Base-by-base conservation (phyloP, 306 rosid species). In the Quercus wislizeni region DNA sequence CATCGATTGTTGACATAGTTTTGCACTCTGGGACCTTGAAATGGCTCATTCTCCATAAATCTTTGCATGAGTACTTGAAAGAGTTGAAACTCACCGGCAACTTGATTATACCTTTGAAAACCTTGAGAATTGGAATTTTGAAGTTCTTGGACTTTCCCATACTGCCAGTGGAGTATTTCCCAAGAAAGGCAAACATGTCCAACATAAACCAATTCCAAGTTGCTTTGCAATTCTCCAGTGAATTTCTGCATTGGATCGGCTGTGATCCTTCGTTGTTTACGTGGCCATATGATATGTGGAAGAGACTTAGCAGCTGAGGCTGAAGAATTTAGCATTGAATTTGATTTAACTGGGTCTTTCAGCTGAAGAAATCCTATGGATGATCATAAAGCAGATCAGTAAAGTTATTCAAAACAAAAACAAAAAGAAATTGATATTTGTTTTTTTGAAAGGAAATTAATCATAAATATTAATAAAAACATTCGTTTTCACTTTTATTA, bases 181-280 rank as follows among this genome's bases (percentile, higher is more conserved):
- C 99, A 96, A 3, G 99, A 93, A 63, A 96, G 99, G 61, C 99
- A 96, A 86, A 87, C 57, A 55, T 96, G 99, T 2, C 98, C 99
- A 14, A 96, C 97, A 81, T 96, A 96, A 6, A 93, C 96, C 80
- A 88, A 79, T 83, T 96, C 99, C 78, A 96, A 80, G 65, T 96
- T 97, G 78, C 87, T 81, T 21, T 90, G 83, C 57, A 93, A 75
- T 78, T 91, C 97, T 79, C 84, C 82, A 20, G 87, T 86, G 76
- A 89, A 73, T 73, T 88, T 89, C 35, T 73, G 52, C 68, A 83
- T 69, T 52, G 93, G 91, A n/a, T 90, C 92, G 59, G 77, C 79
- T 28, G 69, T 71, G 69, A 28, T 69, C 67, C 83, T 89, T 57
- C 81, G 69, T 21, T 84, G 76, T 87, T 83, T 92, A 59, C 88